phyloP scores from a whole-genome alignment of 2,329 filamentous ascomycete species.

The Hypoxylon sp. region DNA sequence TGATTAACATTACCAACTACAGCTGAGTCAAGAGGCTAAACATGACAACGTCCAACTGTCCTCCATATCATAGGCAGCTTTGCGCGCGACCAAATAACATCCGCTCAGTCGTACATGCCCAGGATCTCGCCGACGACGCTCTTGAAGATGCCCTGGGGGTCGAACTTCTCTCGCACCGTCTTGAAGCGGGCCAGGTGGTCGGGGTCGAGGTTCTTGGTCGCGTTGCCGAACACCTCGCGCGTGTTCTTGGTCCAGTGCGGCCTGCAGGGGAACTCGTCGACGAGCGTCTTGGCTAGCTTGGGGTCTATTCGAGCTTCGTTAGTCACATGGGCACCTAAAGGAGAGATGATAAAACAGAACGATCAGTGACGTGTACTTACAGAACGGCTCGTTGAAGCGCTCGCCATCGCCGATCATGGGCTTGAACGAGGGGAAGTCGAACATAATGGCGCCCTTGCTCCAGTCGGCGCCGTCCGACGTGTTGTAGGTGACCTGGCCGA shows the following conservation, averaged over 20 bases:
- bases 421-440: slow-evolving; percentile 60
- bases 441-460: slow-evolving; percentile 60
- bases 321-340: background rate
- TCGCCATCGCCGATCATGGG: slow-evolving; percentile 54
- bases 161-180: slow-evolving; percentile 56
- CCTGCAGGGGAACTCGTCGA: slow-evolving; percentile 59
- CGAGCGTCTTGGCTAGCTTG: slow-evolving; percentile 54
- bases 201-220: slow-evolving; percentile 57
- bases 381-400: slow-evolving; percentile 60
- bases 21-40: too few species aligned
- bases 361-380: too few species aligned
- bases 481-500: slow-evolving; percentile 58
- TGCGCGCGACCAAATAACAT: too few species aligned
- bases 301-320: slow-evolving; percentile 40
- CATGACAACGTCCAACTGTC: too few species aligned
- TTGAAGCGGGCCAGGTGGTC: slow-evolving; percentile 57
- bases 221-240: slow-evolving; percentile 54
- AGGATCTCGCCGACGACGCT: slow-evolving; percentile 59
- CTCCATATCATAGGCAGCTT: too few species aligned
- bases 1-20: too few species aligned
- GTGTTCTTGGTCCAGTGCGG: slow-evolving; percentile 65
- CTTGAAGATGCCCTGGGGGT: slow-evolving; percentile 56
- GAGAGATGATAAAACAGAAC: background rate
- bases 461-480: slow-evolving; percentile 59
- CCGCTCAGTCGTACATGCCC: slow-evolving; percentile 50